Percentiles rank a stretch among this genome's conserved stretches.
These are phyloP conservation scores for Phytophthora pinifolia DNA, from an alignment of 352 stramenopile species.

Conservation along the genomic window DNA sequence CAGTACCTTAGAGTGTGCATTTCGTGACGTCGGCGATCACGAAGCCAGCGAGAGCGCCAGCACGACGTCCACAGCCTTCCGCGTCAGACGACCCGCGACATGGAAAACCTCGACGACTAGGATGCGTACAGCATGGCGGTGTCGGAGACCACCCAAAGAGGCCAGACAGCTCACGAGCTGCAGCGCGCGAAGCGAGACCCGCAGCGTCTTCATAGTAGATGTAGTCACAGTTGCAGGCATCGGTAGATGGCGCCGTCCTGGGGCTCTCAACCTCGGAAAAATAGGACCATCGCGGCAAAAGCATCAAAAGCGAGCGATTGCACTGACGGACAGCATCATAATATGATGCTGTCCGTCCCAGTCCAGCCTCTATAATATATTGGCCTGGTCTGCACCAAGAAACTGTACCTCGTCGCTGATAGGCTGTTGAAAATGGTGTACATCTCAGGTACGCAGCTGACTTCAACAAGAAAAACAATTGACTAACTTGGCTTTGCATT, in stretches of 20 bases:
- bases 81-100: constrained; percentile 9
- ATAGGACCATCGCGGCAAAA: no score
- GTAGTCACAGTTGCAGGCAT: constrained; percentile 3
- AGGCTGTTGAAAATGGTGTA: not conserved
- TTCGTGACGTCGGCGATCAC: constrained; percentile 30
- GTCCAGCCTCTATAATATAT: no score
- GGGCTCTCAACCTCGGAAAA: no score
- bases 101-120: constrained; percentile 36
- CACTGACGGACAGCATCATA: no score
- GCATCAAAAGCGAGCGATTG: no score
- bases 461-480: not conserved
- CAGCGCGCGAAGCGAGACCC: constrained; percentile 21
- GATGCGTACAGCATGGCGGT: constrained; percentile 39
- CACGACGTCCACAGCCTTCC: constrained; percentile 24
- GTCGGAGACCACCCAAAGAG: no score
- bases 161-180: constrained; percentile 50
- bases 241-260: no score
- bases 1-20: constrained; percentile 28
- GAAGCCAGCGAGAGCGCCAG: constrained; percentile 30
- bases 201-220: constrained; percentile 13
- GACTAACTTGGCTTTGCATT: constrained; percentile 1
- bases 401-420: no score
- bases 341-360: no score
- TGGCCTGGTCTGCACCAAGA: no score
- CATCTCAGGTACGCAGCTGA: not conserved